phyloP scores from a whole-genome alignment of 2,329 filamentous ascomycete species.

The Bipolaris victoriae region DNA sequence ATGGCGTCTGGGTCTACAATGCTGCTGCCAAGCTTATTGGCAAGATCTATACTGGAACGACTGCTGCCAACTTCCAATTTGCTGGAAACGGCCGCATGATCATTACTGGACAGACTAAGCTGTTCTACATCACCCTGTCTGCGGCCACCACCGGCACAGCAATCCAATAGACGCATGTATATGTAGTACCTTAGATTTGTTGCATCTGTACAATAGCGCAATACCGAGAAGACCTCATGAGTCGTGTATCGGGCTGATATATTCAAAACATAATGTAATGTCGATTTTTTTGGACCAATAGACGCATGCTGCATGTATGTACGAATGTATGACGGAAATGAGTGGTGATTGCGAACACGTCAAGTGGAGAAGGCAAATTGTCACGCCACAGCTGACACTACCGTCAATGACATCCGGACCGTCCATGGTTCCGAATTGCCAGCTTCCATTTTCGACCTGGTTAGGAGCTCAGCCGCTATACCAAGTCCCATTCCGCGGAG shows the following conservation, averaged over 20 bases:
- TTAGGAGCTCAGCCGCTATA: not conserved
- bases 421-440: not conserved
- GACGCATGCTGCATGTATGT: not conserved
- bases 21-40: constrained; percentile 54
- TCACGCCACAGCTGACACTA: not conserved
- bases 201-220: not conserved
- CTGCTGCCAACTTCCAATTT: constrained; percentile 33
- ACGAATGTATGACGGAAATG: not conserved
- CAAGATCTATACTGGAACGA: constrained; percentile 32
- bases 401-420: not conserved
- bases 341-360: not conserved
- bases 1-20: constrained; percentile 60
- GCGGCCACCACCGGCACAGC: constrained; percentile 26
- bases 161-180: not conserved
- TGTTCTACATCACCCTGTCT: constrained; percentile 31
- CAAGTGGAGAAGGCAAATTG: not conserved
- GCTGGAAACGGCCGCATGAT: constrained; percentile 33
- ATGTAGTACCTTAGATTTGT: not conserved
- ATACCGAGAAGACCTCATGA: not conserved
- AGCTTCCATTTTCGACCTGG: not conserved
- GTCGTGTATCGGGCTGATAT: not conserved
- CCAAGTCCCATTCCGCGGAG: not conserved
- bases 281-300: not conserved
- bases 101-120: constrained; percentile 33
- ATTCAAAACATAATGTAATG: not conserved